Evolutionary conservation across 345 rosid genomes (phyloP).

Genomic region (Psidium guajava): DNA sequence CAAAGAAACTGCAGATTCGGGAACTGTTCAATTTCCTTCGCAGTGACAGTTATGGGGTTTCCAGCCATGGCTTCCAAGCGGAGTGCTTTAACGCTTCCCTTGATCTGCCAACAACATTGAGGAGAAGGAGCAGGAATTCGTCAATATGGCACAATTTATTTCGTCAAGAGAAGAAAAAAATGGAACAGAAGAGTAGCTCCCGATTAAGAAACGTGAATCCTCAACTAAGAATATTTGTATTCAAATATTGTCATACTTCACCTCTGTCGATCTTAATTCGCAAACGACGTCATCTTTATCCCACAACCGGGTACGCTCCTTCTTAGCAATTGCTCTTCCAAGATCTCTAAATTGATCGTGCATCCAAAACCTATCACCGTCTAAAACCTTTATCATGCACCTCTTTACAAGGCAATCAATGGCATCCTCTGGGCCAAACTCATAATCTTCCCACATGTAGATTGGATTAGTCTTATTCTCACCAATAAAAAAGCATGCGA

Average conservation of each 20-base stretch:
- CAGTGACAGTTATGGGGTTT: background rate
- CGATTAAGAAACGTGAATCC: background rate
- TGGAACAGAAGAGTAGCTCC: background rate
- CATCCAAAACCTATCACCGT: background rate
- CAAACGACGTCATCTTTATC: background rate
- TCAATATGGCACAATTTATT: background rate
- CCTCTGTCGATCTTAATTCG: background rate
- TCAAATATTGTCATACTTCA: background rate
- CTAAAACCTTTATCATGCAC: background rate
- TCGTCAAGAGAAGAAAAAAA: background rate
- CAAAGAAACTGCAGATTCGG: background rate
- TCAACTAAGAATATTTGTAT: background rate
- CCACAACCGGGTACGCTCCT: background rate
- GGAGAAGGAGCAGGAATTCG: background rate
- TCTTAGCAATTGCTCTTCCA: background rate
- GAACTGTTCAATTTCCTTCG: background rate
- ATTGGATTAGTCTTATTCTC: background rate
- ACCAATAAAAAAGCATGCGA: background rate
- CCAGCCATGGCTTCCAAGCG: accelerated
- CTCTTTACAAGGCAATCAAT: background rate
- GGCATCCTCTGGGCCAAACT: background rate
- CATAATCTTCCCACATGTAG: background rate
- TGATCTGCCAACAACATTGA: background rate
- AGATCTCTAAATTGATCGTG: background rate
- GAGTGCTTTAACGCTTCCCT: background rate